Percentiles rank a stretch among this genome's conserved stretches.
Conservation (phyloP, 495 filamentous ascomycete species). For the Halenospora varia region DNA sequence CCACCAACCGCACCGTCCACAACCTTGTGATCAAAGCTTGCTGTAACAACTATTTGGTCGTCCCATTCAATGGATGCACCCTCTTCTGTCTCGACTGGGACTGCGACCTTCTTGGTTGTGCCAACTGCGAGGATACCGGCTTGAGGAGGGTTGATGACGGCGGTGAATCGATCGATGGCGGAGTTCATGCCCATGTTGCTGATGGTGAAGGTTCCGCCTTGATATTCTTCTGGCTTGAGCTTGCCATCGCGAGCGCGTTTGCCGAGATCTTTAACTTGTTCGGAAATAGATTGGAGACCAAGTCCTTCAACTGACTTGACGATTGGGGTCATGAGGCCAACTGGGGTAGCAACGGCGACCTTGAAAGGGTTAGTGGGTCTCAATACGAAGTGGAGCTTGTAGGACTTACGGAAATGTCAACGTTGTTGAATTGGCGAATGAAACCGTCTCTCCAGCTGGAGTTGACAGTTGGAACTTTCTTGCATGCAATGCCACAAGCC, state of each 20-base stretch:
- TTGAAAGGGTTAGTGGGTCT: conserved; percentile 27
- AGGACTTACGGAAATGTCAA: conserved; percentile 68
- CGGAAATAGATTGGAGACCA: conserved; percentile 82
- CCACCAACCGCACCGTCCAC: conserved; percentile 85
- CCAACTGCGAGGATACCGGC: conserved; percentile 94
- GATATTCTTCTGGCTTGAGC: conserved; percentile 99
- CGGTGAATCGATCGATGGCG: conserved; percentile 96
- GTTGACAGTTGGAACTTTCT: conserved; percentile 94
- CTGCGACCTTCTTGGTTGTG: conserved; percentile 88
- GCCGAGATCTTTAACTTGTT: conserved; percentile 87
- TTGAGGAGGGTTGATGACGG: conserved; percentile 98
- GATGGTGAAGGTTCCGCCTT: conserved; percentile 98
- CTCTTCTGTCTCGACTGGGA: conserved; percentile 81
- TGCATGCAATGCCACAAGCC: conserved; percentile 80
- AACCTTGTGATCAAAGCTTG: conserved; percentile 97
- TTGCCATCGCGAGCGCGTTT: conserved; percentile 96
- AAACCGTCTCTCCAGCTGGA: conserved; percentile 87
- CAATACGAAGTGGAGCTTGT: too few relatives aligned
- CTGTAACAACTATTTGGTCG: conserved; percentile 92
- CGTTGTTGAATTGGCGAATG: conserved; percentile 87
- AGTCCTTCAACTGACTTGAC: conserved; percentile 80
- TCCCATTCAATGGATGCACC: conserved; percentile 85
- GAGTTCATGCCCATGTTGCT: conserved; percentile 99
- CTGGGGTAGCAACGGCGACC: conserved; percentile 92
- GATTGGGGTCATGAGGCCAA: conserved; percentile 95